These are phyloP conservation scores for Acacia concinna DNA, from an alignment of 331 rosid genomes.

Conservation along the genomic window DNA sequence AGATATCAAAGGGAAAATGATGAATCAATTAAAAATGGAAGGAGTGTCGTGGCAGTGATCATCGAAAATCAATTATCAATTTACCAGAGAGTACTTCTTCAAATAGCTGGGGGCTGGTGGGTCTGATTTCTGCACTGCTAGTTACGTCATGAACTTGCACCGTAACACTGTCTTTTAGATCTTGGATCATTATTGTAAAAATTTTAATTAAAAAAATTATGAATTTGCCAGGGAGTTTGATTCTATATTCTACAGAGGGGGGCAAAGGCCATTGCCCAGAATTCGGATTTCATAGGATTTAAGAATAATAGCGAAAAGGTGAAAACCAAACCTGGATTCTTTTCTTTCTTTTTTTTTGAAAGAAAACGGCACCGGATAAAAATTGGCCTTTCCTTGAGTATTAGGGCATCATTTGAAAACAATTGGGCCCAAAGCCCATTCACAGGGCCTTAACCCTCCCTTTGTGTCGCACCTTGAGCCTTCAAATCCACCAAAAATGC, in stretches of 20 bases:
- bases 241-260: background rate
- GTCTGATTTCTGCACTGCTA: background rate
- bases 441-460: too few species aligned
- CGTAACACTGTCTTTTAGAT: background rate
- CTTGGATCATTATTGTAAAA: background rate
- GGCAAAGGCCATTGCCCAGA: too few species aligned
- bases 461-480: too few species aligned
- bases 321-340: too few species aligned
- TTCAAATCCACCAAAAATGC: too few species aligned
- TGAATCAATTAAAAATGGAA: background rate
- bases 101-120: background rate
- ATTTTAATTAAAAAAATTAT: background rate
- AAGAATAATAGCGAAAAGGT: too few species aligned
- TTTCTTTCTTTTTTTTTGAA: too few species aligned
- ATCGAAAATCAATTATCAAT: background rate
- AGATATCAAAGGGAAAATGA: background rate
- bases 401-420: too few species aligned
- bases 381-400: too few species aligned
- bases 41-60: background rate
- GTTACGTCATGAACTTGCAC: background rate
- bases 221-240: background rate
- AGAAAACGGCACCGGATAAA: too few species aligned
- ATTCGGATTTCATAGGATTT: too few species aligned
- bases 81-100: background rate
- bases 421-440: too few species aligned